Base-by-base conservation (phyloP, 2,329 filamentous ascomycete species). In the Akanthomyces lecanii region DNA sequence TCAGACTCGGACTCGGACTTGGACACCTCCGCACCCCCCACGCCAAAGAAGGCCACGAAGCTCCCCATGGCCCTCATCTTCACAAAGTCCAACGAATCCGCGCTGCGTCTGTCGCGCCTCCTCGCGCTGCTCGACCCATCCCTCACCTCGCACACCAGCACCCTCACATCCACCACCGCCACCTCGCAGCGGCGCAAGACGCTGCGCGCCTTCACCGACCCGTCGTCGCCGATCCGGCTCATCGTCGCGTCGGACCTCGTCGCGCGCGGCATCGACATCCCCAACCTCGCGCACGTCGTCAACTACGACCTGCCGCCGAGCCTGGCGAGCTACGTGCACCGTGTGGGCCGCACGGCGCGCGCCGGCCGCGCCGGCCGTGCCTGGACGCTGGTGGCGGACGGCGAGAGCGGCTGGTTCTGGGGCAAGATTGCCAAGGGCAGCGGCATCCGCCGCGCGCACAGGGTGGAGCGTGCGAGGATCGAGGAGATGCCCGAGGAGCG, bases 221-320 rank as follows among this genome's bases (percentile, higher is more conserved):
- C 83, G 3, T 91, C 91, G 70, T 79, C 82, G 2, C 85, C 85
- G 63, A 75, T 90, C 30, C 87, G 87, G 7, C 86, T 96, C 53
- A 85, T 98, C 50, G 88, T 98, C 52, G 92, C 93, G 0, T 96
- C 95, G 0, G 94, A 98, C 73, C 89, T 96, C n/a, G 91, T 95
- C 1, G 91, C 92, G 2, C 90, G 94, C 66, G 95, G 94, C 70
- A 86, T 98, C 30, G 94, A 98, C 74, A 82, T 97, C 14, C 85
- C 86, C 0, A 83, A 85, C 53, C 83, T 98, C 53, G 87, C 88
- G 42, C 90, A 96, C 71, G 92, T 98, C 53, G 81, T 98, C 75
- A 97, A 97, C 77, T 98, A 98, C 79, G 94, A 97, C 73, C 82
- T 97, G 58, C 94, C 94, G 0, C 83, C 86, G 5, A 93, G 89